Base-by-base conservation (phyloP, 768 basidiomycete genomes). In the Phaeolepiota aurea region DNA sequence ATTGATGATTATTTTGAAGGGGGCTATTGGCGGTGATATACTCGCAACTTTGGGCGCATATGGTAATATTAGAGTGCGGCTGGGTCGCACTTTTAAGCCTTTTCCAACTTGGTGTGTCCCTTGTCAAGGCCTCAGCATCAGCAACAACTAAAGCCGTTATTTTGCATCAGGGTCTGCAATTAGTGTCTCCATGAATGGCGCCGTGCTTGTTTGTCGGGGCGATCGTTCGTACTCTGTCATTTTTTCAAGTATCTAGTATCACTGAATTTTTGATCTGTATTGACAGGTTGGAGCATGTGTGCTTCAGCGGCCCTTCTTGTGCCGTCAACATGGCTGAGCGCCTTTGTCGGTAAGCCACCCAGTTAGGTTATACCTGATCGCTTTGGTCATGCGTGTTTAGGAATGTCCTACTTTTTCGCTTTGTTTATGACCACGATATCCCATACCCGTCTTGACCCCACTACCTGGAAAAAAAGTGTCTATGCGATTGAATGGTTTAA, bases 401-500 rank as follows among this genome's bases (percentile, higher is more conserved):
- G 72, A 31, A 48, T 78, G 7, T 52, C 64, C 7, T 82, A 85
- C 49, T 77, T 76, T 49, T 62, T 83, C 47, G 51, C 64, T 3
- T 59, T 85, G 18, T 64, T 71, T 49, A 57, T 74, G 42, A 54
- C 66, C 40, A 53, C 69, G 15, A 54, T 72, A 48, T 52, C 66
- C 2, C 81, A 85, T 48, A 52, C 57, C 18, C 48, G 50, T 37
- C 47, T 50, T 7, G 54, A 72, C 45, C 65, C 71, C 5, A 57
- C 61, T 32, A 61, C 86, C 40, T 85, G 81, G 81, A 56, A 37
- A 20, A 61, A 61, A 31, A 65, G 71, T 7, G 55, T 84, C 22
- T 71, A 72, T 44, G 53, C 61, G 11, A 62, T 82, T 14, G 66
- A 69, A 12, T 86, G 84, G 84, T 86, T 81, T 52, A 53, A 43